Base-by-base conservation (phyloP, 352 stramenopile genomes). In the Globisporangium cederbergense region DNA sequence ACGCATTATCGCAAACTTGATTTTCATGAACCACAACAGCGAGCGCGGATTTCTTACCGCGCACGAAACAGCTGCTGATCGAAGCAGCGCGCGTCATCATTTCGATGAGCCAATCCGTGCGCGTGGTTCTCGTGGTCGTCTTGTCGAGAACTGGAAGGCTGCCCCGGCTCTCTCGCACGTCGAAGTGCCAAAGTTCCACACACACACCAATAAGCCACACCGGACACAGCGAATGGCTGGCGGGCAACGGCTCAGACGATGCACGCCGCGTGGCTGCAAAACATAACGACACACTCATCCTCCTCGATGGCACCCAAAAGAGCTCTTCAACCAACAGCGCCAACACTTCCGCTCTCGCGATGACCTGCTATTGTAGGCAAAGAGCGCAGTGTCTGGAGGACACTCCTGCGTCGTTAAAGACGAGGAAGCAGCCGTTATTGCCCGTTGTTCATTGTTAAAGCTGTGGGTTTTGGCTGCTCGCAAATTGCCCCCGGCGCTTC, bases 41-140 rank as follows among this genome's bases (percentile, higher is more conserved):
- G 11, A 45, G 40, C 40, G 1, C 4, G 51, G 51, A 28, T 43
- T 57, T 22, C 51, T 42, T 43, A 57, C 51, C 30, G 2, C 51
- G 6, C 2, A 5, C 2, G 14, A 46, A n/a, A 0, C 53, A 59
- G 53, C 32, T 59, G 54, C 2, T n/a, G n/a, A 49, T 64, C 58
- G 58, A 64, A 57, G 58, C 58, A 64, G 28, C 46, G 30, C 11
- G 58, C 46, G 46, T 64, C 58, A 64, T 49, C 32, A 16, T 1
- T 6, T 2, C 1, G 34, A 4, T 4, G 2, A 40, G 43, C 58
- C 58, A 64, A 64, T 64, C 58, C 47, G 49, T 13, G 46, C 46
- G 3, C 32, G 8, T 9, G 25, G 25, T 28, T 28, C 25, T 57
- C 51, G 0, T 43, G 51, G 28, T 57, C 14, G 51, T 57, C 51